phyloP scores from a whole-genome alignment of 2,329 filamentous ascomycete species.

The Hypoxylon sp. region DNA sequence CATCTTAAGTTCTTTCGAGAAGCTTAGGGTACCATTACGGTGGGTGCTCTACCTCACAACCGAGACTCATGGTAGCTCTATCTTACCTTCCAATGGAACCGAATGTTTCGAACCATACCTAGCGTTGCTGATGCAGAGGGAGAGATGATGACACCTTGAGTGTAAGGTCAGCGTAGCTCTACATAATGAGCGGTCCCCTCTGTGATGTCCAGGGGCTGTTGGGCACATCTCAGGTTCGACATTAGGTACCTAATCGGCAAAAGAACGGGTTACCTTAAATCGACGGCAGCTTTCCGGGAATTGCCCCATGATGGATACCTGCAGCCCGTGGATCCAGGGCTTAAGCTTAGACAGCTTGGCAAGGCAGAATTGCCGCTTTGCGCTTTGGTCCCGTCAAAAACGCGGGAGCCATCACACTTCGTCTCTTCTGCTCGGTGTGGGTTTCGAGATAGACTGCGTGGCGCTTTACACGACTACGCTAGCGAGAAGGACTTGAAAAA shows the following conservation, averaged over 20 bases:
- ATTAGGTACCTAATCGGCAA: slow-evolving; percentile 23
- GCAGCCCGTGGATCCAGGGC: background rate
- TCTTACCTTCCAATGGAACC: slow-evolving; percentile 8
- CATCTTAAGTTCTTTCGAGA: slow-evolving; percentile 5
- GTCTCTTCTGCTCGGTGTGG: slow-evolving; percentile 24
- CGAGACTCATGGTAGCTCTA: slow-evolving; percentile 5
- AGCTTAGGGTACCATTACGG: slow-evolving; percentile 6
- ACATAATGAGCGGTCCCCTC: slow-evolving; percentile 6
- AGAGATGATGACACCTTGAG: slow-evolving; percentile 8
- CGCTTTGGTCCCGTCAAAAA: slow-evolving; percentile 15
- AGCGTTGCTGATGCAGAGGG: slow-evolving; percentile 16
- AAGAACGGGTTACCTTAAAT: slow-evolving; percentile 8
- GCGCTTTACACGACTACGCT: slow-evolving; percentile 1
- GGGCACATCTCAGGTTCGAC: slow-evolving; percentile 4
- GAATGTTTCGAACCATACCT: slow-evolving; percentile 13
- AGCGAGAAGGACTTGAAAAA: background rate
- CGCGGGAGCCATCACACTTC: background rate
- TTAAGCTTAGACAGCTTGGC: slow-evolving; percentile 8
- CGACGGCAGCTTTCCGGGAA: slow-evolving; percentile 5
- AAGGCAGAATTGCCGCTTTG: slow-evolving; percentile 21
- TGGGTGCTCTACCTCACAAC: slow-evolving; percentile 3
- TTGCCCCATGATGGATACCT: background rate
- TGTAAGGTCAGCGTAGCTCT: slow-evolving; percentile 16
- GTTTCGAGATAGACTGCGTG: slow-evolving; percentile 23
- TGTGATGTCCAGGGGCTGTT: background rate